Evolutionary conservation across 768 basidiomycete species (phyloP).

Genomic region (Suillus brevipes): DNA sequence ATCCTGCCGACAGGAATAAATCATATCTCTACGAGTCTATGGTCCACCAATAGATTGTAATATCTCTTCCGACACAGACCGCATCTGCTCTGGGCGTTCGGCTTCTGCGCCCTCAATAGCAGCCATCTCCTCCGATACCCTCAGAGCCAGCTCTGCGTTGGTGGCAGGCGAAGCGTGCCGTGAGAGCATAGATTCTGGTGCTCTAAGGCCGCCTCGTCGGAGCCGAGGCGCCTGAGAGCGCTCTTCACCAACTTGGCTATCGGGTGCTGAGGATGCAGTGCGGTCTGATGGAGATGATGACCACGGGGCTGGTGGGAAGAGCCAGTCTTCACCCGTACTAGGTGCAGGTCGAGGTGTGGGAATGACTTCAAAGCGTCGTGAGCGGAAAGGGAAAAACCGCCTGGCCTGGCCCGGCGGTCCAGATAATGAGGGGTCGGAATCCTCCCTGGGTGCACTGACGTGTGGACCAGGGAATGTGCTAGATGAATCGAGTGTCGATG

Average conservation of each 20-base stretch:
- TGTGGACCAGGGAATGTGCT: conserved; percentile 13
- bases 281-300: conserved; percentile 23
- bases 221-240: conserved; percentile 49
- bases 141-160: conserved; percentile 11
- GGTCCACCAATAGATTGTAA: conserved; percentile 15
- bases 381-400: conserved; percentile 59
- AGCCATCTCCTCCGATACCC: conserved; percentile 6
- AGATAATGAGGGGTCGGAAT: conserved; percentile 4
- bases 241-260: conserved; percentile 36
- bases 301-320: conserved; percentile 29
- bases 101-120: conserved; percentile 11
- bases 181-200: conserved; percentile 60
- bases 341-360: conserved; percentile 32
- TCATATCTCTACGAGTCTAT: conserved; percentile 12
- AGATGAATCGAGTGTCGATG: conserved; percentile 7
- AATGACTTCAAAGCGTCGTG: conserved; percentile 44
- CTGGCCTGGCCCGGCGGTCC: conserved; percentile 35
- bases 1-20: conserved; percentile 12
- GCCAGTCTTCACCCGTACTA: conserved; percentile 33
- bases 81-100: conserved; percentile 8
- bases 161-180: conserved; percentile 42
- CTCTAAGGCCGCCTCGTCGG: conserved; percentile 65
- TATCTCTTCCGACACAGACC: conserved; percentile 19
- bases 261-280: conserved; percentile 15
- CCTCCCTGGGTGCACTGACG: conserved; percentile 7